These are phyloP conservation scores for Kwoniella sp. DNA, from an alignment of 768 basidiomycete genomes.

Conservation along the genomic window DNA sequence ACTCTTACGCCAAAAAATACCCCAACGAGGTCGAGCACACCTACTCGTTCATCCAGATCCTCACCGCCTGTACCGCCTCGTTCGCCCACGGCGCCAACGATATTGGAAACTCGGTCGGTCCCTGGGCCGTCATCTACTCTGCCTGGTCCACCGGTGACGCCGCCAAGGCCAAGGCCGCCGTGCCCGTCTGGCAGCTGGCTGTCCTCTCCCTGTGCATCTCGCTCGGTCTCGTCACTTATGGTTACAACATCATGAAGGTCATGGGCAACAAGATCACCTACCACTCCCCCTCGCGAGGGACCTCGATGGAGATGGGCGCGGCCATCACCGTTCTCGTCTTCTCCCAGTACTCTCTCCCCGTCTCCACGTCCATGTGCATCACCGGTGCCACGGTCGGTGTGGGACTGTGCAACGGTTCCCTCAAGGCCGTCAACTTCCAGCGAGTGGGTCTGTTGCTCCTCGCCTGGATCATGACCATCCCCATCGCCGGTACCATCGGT, in stretches of 20 bases:
- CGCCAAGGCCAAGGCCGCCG: constrained; percentile 38
- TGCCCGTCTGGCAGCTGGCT: constrained; percentile 52
- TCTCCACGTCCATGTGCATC: constrained; percentile 46
- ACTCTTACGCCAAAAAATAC: constrained; percentile 49
- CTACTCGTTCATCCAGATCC: constrained; percentile 53
- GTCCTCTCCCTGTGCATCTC: constrained; percentile 42
- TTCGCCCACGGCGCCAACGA: constrained; percentile 55
- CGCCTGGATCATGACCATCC: constrained; percentile 31
- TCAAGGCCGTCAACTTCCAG: constrained; percentile 31
- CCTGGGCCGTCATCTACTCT: constrained; percentile 52
- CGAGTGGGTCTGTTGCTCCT: constrained; percentile 28
- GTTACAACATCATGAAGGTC: constrained; percentile 53
- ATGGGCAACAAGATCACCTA: constrained; percentile 53
- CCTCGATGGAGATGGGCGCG: constrained; percentile 54
- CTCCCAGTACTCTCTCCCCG: constrained; percentile 48
- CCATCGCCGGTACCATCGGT: constrained; percentile 39
- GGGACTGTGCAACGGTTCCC: constrained; percentile 34
- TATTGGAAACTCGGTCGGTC: constrained; percentile 49
- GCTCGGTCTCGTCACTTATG: constrained; percentile 42
- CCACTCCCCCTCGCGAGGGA: constrained; percentile 53
- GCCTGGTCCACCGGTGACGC: constrained; percentile 49
- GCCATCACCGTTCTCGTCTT: constrained; percentile 54
- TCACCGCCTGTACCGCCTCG: constrained; percentile 53
- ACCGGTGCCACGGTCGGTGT: constrained; percentile 43
- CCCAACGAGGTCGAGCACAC: constrained; percentile 52